Evolutionary conservation across 495 filamentous ascomycete species (phyloP).

Genomic region (Aspergillus leporis): DNA sequence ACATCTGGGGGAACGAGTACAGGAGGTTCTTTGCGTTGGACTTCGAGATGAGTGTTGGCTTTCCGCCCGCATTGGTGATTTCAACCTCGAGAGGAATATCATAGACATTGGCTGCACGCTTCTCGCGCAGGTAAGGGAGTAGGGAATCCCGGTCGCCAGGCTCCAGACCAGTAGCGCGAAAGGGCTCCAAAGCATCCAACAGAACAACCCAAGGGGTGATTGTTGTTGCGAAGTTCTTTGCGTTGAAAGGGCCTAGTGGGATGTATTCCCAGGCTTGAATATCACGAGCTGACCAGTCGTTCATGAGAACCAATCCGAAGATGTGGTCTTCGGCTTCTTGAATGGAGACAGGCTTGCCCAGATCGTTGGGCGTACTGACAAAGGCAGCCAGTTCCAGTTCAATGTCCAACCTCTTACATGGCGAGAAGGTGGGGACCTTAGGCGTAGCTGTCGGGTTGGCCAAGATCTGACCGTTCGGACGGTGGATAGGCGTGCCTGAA

Average conservation of each 20-base stretch:
- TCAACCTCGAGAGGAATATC: constrained; percentile 77
- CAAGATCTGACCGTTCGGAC: constrained; percentile 83
- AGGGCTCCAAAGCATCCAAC: constrained; percentile 77
- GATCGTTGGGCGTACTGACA: constrained; percentile 62
- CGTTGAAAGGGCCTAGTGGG: constrained; percentile 82
- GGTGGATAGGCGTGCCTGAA: constrained; percentile 70
- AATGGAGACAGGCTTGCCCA: constrained; percentile 65
- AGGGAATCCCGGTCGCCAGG: constrained; percentile 58
- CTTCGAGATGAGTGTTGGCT: constrained; percentile 61
- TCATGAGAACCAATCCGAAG: constrained; percentile 87
- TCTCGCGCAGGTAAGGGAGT: constrained; percentile 71
- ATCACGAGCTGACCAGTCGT: constrained; percentile 93
- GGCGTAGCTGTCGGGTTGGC: constrained; percentile 61
- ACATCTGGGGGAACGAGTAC: constrained; percentile 93
- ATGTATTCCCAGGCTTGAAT: constrained; percentile 91
- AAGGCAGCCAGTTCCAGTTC: constrained; percentile 90
- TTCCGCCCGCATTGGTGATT: constrained; percentile 64
- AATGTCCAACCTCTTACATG: constrained; percentile 72
- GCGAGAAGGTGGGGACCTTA: constrained; percentile 61
- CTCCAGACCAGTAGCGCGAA: constrained; percentile 58
- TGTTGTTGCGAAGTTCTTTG: constrained; percentile 91
- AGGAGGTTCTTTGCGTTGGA: constrained; percentile 73
- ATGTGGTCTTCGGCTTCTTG: constrained; percentile 72
- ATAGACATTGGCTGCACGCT: constrained; percentile 61
- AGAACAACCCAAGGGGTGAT: constrained; percentile 90